These are phyloP conservation scores for Cryptomeria japonica DNA, from an alignment of 75 land plant species.

Conservation along the genomic window DNA sequence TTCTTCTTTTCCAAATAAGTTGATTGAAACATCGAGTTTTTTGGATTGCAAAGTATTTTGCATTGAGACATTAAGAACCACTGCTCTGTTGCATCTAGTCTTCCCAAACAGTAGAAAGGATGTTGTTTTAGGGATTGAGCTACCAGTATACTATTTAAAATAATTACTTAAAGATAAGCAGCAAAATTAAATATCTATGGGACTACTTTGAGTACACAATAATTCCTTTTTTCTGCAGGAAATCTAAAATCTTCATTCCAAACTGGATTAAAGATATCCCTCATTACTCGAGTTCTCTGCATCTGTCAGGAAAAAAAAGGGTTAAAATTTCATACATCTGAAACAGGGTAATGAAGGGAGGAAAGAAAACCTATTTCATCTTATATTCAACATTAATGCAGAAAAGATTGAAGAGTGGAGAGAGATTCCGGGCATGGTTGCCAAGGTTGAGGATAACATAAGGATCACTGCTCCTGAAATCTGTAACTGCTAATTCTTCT, in stretches of 20 bases:
- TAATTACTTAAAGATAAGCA: too few relatives aligned
- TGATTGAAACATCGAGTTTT: too few relatives aligned
- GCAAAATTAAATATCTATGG: too few relatives aligned
- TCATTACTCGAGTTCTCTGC: constrained; percentile 54
- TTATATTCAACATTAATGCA: background rate
- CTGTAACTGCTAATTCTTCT: constrained; percentile 63
- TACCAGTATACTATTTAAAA: constrained; percentile 12
- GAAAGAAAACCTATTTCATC: background rate
- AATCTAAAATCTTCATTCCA: constrained; percentile 75
- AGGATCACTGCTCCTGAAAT: constrained; percentile 77
- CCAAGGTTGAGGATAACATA: constrained; percentile 76
- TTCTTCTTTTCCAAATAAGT: too few relatives aligned
- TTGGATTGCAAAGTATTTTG: too few relatives aligned
- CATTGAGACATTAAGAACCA: too few relatives aligned
- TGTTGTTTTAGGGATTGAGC: constrained; percentile 30
- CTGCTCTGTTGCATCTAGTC: too few relatives aligned
- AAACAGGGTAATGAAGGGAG: background rate
- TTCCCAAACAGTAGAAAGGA: constrained; percentile 83
- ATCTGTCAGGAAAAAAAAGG: constrained; percentile 28
- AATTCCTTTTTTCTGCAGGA: constrained; percentile 23
- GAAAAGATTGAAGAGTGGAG: background rate
- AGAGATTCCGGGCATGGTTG: constrained; percentile 41
- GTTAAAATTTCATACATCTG: background rate
- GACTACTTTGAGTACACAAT: background rate
- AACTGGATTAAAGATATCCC: constrained; percentile 57